phyloP scores from a whole-genome alignment of 345 rosid species.

The Salix udensis region DNA sequence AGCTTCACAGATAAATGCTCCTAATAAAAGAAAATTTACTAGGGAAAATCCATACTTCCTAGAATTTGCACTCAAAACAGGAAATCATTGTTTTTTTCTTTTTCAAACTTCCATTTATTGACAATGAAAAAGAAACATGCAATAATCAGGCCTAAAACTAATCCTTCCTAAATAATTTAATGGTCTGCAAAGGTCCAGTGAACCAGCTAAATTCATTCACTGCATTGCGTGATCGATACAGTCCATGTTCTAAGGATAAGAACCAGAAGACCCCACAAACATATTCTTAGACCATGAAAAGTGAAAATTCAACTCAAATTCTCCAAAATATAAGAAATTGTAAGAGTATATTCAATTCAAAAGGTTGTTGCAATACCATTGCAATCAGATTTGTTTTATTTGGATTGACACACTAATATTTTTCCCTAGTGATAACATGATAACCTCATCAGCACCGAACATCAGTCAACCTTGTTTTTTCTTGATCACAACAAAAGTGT shows the following conservation, averaged over 20 bases:
- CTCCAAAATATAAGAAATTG: too few species aligned
- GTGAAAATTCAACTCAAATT: background rate
- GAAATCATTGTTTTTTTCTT: background rate
- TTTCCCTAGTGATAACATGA: too few species aligned
- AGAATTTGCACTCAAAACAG: background rate
- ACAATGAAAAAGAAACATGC: background rate
- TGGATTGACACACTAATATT: background rate
- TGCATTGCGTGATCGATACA: background rate
- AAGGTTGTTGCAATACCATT: background rate
- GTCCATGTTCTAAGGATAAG: background rate
- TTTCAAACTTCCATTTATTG: background rate
- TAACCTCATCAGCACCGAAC: too few species aligned
- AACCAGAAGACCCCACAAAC: background rate
- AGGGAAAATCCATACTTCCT: background rate
- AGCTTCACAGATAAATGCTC: too few species aligned
- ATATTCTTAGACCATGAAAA: background rate
- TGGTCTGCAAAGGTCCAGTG: background rate
- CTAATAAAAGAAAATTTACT: background rate
- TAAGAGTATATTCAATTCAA: too few species aligned
- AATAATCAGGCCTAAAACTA: background rate
- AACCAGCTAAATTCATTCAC: background rate
- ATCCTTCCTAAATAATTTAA: background rate
- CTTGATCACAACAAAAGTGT: background rate
- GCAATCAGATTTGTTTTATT: background rate
- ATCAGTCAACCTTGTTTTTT: too few species aligned